These are phyloP conservation scores for Neurospora sp. DNA, from an alignment of 495 filamentous ascomycete species.

Conservation along the genomic window DNA sequence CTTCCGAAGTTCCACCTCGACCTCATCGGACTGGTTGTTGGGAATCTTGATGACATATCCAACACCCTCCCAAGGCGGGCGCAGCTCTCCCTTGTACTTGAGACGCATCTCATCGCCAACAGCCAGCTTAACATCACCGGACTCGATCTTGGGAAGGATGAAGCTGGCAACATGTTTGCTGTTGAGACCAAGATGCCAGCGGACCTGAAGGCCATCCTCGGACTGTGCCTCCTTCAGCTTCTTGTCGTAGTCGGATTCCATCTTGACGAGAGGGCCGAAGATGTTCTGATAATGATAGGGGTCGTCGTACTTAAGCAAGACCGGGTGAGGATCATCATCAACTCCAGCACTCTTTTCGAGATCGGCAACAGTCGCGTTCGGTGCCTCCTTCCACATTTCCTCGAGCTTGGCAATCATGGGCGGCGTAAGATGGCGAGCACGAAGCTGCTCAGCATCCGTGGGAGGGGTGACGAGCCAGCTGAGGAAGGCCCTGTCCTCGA, in stretches of 20 bases:
- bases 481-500: conserved; percentile 93
- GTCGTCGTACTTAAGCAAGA: conserved; percentile 91
- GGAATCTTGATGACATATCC: conserved; percentile 99
- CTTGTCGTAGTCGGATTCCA: conserved; percentile 99
- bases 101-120: conserved; percentile 98
- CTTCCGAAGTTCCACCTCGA: conserved; percentile 82
- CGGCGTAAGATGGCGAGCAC: conserved; percentile 84
- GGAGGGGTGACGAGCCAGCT: conserved; percentile 87
- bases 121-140: conserved; percentile 94
- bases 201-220: conserved; percentile 85
- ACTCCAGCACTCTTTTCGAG: conserved; percentile 87
- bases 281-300: conserved; percentile 99
- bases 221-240: conserved; percentile 98
- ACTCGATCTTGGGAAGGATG: conserved; percentile 89
- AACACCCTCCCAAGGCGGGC: conserved; percentile 92
- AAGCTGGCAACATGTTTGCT: conserved; percentile 98
- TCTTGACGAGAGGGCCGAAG: conserved; percentile 95
- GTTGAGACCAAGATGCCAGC: conserved; percentile 94
- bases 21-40: conserved; percentile 98
- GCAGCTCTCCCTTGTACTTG: conserved; percentile 90
- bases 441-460: conserved; percentile 89
- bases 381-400: conserved; percentile 98
- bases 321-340: conserved; percentile 90
- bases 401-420: conserved; percentile 96
- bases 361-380: conserved; percentile 79